A percentile compares a stretch with the other conserved stretches of the same genome.
These are phyloP conservation scores for Skeletonema grethae DNA, from an alignment of 108 stramenopile genomes.

Conservation along the genomic window DNA sequence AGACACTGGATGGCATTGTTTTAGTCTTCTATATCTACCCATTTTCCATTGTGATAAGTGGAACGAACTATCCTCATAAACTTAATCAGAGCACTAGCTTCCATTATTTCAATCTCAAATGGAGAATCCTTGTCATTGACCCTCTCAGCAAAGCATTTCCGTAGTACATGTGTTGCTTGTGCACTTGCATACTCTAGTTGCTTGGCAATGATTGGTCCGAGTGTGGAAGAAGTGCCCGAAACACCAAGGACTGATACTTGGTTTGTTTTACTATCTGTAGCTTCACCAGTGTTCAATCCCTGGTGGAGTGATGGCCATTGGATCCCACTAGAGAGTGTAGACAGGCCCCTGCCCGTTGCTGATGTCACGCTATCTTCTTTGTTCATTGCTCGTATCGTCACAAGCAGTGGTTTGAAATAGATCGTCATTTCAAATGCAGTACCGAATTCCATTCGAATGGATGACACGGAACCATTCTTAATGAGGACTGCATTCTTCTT, in stretches of 20 bases:
- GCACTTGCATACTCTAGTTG: constrained; percentile 79
- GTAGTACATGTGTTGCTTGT: constrained; percentile 66
- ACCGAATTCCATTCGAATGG: constrained; percentile 71
- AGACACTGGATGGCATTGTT: too few relatives aligned
- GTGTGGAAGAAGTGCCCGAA: constrained; percentile 33
- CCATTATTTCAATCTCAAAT: constrained; percentile 78
- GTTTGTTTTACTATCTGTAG: not conserved
- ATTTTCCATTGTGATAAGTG: constrained; percentile 69
- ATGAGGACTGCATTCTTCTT: constrained; percentile 62
- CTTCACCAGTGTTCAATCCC: constrained; percentile 19
- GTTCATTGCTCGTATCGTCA: constrained; percentile 60
- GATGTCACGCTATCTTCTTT: not conserved
- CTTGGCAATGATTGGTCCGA: constrained; percentile 69
- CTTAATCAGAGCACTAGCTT: constrained; percentile 67
- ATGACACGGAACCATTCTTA: constrained; percentile 37
- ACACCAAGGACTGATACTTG: constrained; percentile 51
- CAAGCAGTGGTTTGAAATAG: constrained; percentile 73
- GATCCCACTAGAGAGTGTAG: constrained; percentile 10
- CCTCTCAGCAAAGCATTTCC: constrained; percentile 66
- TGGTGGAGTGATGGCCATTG: constrained; percentile 39
- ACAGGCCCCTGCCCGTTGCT: not conserved
- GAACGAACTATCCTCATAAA: constrained; percentile 69
- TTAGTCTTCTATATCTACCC: constrained; percentile 59
- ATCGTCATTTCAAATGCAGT: constrained; percentile 79
- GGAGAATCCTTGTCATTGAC: constrained; percentile 45